Evolutionary conservation across 2,329 filamentous ascomycete genomes (phyloP).

Genomic region (Didymella pomorum): DNA sequence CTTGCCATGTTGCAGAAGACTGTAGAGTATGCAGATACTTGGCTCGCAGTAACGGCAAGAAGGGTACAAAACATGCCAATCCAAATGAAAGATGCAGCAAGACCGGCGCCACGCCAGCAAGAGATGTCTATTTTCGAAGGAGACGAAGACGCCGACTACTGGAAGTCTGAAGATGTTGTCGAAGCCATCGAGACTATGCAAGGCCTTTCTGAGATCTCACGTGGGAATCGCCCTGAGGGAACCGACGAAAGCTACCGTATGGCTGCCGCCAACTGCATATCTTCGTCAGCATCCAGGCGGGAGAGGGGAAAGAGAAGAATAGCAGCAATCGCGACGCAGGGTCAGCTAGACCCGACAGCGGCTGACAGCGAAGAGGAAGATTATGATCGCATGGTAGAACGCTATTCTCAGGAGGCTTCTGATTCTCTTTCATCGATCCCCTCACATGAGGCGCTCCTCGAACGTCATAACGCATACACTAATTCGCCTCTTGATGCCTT

Average conservation of each 20-base stretch:
- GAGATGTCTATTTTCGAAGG: background rate
- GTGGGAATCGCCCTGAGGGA: background rate
- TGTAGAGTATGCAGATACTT: background rate
- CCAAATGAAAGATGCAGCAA: background rate
- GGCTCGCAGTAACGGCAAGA: background rate
- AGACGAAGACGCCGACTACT: background rate
- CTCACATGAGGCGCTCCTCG: background rate
- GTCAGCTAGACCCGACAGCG: too few relatives aligned
- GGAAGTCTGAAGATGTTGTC: background rate
- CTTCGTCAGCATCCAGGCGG: background rate
- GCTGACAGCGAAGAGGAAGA: background rate
- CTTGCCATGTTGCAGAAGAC: background rate
- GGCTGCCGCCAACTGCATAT: background rate
- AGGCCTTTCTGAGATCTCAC: background rate
- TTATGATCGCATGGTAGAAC: background rate
- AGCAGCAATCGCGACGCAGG: background rate
- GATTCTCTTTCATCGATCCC: background rate
- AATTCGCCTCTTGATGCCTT: background rate
- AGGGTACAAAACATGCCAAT: slow-evolving; percentile 1
- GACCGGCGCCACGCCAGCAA: too few relatives aligned
- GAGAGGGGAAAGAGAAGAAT: background rate
- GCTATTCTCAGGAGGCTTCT: background rate
- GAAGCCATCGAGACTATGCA: background rate
- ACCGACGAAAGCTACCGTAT: background rate
- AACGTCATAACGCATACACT: background rate